Conservation (phyloP, 2,329 filamentous ascomycete species). For the Ilyonectria destructans region DNA sequence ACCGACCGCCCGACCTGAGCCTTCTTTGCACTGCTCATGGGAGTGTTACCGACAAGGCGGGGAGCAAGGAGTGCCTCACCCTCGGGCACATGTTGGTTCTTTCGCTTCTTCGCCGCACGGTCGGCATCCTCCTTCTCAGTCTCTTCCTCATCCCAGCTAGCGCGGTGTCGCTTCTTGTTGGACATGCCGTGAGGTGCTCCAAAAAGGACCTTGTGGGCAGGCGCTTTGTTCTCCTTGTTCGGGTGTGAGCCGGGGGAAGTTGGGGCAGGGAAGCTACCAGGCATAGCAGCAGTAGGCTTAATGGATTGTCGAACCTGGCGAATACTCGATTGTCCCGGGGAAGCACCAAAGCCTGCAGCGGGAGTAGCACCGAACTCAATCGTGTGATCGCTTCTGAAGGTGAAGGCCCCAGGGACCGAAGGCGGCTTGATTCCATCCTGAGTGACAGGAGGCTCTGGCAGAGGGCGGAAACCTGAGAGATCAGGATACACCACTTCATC, state of each 20-base stretch:
- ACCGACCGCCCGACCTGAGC: slow-evolving; percentile 48
- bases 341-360: slow-evolving; percentile 69
- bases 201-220: slow-evolving; percentile 56
- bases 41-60: slow-evolving; percentile 58
- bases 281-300: slow-evolving; percentile 63
- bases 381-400: slow-evolving; percentile 77
- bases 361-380: slow-evolving; percentile 70
- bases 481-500: slow-evolving; percentile 68
- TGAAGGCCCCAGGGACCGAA: slow-evolving; percentile 72
- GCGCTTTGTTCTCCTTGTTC: slow-evolving; percentile 72
- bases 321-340: slow-evolving; percentile 73
- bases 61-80: slow-evolving; percentile 70
- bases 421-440: slow-evolving; percentile 50
- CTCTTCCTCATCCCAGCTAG: slow-evolving; percentile 71
- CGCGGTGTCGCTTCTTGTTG: slow-evolving; percentile 78
- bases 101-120: slow-evolving; percentile 73
- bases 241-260: slow-evolving; percentile 54
- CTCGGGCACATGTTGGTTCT: slow-evolving; percentile 64
- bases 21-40: slow-evolving; percentile 56
- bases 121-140: slow-evolving; percentile 64
- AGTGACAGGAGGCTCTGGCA: slow-evolving; percentile 48
- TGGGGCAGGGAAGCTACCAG: slow-evolving; percentile 68
- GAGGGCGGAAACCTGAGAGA: slow-evolving; percentile 60
- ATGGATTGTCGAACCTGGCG: slow-evolving; percentile 73
- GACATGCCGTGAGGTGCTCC: slow-evolving; percentile 74